A percentile compares a stretch with the other conserved stretches of the same genome.
phyloP scores from a whole-genome alignment of 1,284 basidiomycete genomes.

The Cryptococcus neoformans region DNA sequence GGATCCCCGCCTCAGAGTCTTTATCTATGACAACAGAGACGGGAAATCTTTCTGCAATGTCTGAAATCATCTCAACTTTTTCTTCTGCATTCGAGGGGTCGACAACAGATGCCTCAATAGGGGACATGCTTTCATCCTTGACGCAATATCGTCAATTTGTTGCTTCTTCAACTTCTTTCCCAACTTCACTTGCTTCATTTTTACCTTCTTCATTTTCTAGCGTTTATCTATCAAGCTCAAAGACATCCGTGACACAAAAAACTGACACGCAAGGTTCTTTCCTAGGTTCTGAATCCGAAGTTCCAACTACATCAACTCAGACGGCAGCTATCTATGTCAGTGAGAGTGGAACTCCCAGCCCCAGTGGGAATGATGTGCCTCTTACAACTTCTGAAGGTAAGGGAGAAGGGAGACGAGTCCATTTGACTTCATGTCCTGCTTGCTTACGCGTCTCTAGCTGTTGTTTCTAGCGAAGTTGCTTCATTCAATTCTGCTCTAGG shows the following conservation, averaged over 20 bases:
- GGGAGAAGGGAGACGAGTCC: not conserved
- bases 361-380: not conserved
- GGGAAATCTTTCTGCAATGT: not conserved
- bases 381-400: not conserved
- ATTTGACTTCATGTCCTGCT: not conserved
- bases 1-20: not conserved
- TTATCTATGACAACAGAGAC: not conserved
- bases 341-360: not conserved
- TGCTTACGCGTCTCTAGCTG: not conserved
- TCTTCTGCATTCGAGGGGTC: not conserved
- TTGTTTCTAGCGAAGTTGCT: not conserved
- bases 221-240: not conserved
- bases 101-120: not conserved
- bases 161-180: conserved; percentile 1
- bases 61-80: not conserved
- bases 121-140: not conserved
- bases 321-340: not conserved
- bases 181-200: conserved; percentile 2
- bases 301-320: not conserved
- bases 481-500: not conserved
- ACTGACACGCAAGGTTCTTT: conserved; percentile 2
- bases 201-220: conserved; percentile 2
- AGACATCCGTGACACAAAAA: not conserved
- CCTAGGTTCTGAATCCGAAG: conserved; percentile 3
- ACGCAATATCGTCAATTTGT: not conserved